A percentile compares a stretch with the other conserved stretches of the same genome.
Evolutionary conservation across 331 rosid species (phyloP).

Genomic region (Acacia pycnantha): DNA sequence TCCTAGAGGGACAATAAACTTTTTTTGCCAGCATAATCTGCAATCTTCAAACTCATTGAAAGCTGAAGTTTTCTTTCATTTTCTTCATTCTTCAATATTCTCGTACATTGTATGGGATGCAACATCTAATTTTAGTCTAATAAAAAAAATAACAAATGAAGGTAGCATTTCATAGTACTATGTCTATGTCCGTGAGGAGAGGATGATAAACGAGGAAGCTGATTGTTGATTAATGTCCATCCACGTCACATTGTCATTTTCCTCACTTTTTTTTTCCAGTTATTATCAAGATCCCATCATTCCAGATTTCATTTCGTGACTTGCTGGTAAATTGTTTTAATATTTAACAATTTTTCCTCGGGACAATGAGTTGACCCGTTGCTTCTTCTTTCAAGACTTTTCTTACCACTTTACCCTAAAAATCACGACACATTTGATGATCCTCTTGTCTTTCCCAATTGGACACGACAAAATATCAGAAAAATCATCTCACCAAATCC

Average conservation of each 20-base stretch:
- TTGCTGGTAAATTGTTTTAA: neutral
- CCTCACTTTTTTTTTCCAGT: constrained; percentile 17
- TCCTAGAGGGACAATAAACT: no score
- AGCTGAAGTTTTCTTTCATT: no score
- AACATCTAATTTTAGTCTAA: neutral
- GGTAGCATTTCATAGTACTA: neutral
- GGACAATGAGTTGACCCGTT: constrained; percentile 10
- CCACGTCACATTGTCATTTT: constrained; percentile 9
- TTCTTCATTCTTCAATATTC: no score
- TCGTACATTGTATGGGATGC: no score
- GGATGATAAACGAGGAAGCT: neutral
- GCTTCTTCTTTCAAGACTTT: neutral
- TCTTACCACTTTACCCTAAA: neutral
- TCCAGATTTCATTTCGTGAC: neutral
- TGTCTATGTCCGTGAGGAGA: neutral
- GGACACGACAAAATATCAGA: neutral
- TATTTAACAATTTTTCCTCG: neutral
- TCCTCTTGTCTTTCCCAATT: neutral
- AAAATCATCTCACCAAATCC: neutral
- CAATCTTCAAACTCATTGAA: no score
- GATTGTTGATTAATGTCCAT: neutral
- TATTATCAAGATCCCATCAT: neutral
- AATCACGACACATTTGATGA: neutral
- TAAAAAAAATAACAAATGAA: neutral
- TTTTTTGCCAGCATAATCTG: neutral